Base-by-base conservation (phyloP, 108 stramenopile genomes). In the Nitzschia putrida region DNA sequence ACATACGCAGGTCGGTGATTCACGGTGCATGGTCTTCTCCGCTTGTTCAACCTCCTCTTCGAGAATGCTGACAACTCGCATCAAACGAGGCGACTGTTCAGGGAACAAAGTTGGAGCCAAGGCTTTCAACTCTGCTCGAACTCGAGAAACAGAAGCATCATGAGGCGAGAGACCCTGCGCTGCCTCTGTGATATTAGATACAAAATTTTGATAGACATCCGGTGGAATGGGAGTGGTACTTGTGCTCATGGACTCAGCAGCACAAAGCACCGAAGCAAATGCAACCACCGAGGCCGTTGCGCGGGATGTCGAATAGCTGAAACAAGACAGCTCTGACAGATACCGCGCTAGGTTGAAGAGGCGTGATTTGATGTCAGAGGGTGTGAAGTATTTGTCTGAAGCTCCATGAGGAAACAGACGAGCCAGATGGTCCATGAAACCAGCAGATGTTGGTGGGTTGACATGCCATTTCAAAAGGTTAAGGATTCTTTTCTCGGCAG, bases 221-320 rank as follows among this genome's bases (percentile, higher is more conserved):
- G 25, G 8, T 53, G 71, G 57, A 5, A 58, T 40, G 20, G 53
- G 53, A 21, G 60, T 63, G 22, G 25, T 37, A 7, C 69, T 26
- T 8, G 55, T 42, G 29, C 29, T 34, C 12, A 83, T 38, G 20
- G 54, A 75, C 12, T 90, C 89, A 4, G 85, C 44, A 0, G 85
- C 83, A 57, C 85, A 84, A 16, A 90, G 61, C 10, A 90, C 65
- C 16, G 86, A 73, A 11, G 79, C 74, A 63, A 85, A 90, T 22
- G 86, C 78, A 57, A 90, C 77, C 14, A 72, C 61, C 47, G 85
- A 85, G 7, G 86, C 73, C n/a, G 50, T 66, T 55, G 21, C 65
- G 24, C 51, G 64, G 39, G 74, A 77, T 43, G 77, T 45, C 14
- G 63, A 47, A 16, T 74, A 73, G 56, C 73, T 64, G 61, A 77